These are phyloP conservation scores for Aspergillus coremiiformis DNA, from an alignment of 495 filamentous ascomycete species.

Conservation along the genomic window DNA sequence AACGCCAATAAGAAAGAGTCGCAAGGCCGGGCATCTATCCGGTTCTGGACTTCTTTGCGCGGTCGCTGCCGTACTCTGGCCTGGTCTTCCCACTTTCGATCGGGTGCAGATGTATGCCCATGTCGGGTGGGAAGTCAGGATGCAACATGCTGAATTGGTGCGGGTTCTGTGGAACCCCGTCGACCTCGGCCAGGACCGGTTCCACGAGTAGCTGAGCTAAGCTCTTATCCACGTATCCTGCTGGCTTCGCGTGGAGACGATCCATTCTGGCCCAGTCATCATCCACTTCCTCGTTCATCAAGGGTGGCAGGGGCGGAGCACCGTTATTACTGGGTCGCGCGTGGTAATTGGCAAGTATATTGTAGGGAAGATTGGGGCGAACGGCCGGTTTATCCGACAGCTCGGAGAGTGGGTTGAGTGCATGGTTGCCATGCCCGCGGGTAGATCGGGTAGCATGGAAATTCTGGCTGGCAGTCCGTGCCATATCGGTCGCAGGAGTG, in stretches of 20 bases:
- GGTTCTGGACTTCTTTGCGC: neutral
- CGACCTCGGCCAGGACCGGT: constrained; percentile 22
- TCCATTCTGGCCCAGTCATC: constrained; percentile 54
- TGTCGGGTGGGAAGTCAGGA: constrained; percentile 33
- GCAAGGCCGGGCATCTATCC: neutral
- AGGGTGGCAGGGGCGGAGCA: constrained; percentile 42
- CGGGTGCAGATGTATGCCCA: constrained; percentile 34
- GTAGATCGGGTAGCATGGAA: constrained; percentile 67
- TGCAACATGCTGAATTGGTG: constrained; percentile 33
- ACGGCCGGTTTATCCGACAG: constrained; percentile 57
- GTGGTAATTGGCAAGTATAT: constrained; percentile 46
- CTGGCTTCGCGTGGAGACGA: constrained; percentile 28
- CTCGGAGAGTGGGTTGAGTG: constrained; percentile 53
- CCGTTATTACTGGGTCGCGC: constrained; percentile 36
- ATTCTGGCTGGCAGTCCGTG: constrained; percentile 57
- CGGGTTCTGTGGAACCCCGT: constrained; percentile 29
- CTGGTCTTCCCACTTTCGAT: constrained; percentile 5
- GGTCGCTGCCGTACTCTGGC: neutral
- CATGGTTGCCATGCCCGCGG: constrained; percentile 48
- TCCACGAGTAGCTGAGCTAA: constrained; percentile 34
- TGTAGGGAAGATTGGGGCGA: constrained; percentile 56
- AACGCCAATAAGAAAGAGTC: neutral
- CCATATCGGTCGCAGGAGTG: constrained; percentile 58
- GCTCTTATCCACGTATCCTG: constrained; percentile 31
- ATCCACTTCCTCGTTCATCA: constrained; percentile 51